Conservation (phyloP, 2,329 filamentous ascomycete genomes). For the Cercospora zeae-maydis region DNA sequence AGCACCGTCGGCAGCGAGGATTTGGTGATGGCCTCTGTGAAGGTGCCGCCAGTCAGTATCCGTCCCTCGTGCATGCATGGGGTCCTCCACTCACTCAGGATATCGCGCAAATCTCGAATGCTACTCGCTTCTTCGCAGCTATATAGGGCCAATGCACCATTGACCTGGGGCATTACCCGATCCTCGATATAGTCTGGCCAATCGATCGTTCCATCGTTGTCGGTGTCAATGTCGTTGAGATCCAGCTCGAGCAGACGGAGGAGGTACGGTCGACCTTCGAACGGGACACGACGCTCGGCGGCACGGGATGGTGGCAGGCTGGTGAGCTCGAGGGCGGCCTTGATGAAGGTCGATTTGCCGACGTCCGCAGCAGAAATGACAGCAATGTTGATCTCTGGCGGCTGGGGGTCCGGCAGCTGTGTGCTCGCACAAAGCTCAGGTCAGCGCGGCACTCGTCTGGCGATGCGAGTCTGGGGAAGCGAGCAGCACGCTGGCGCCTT, state of each 20-base stretch:
- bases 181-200: conserved; percentile 59
- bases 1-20: conserved; percentile 72
- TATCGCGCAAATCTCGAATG: conserved; percentile 68
- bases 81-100: conserved; percentile 64
- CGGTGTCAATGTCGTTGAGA: conserved; percentile 51
- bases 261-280: conserved; percentile 54
- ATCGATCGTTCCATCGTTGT: conserved; percentile 52
- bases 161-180: conserved; percentile 67
- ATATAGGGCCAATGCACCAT: conserved; percentile 82
- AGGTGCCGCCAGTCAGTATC: conserved; percentile 11
- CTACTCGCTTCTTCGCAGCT: conserved; percentile 77
- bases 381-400: conserved; percentile 56
- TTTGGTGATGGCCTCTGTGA: conserved; percentile 67
- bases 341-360: conserved; percentile 60
- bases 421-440: conserved; percentile 10
- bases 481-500: neutral
- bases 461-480: conserved; percentile 11
- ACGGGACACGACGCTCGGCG: conserved; percentile 52
- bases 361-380: conserved; percentile 53
- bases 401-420: conserved; percentile 34
- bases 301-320: conserved; percentile 41
- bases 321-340: conserved; percentile 54
- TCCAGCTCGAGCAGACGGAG: conserved; percentile 57
- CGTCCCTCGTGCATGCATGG: neutral
- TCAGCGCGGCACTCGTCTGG: conserved; percentile 19